phyloP scores from a whole-genome alignment of 257 asterid genomes.

The Ligustrum vulgare region DNA sequence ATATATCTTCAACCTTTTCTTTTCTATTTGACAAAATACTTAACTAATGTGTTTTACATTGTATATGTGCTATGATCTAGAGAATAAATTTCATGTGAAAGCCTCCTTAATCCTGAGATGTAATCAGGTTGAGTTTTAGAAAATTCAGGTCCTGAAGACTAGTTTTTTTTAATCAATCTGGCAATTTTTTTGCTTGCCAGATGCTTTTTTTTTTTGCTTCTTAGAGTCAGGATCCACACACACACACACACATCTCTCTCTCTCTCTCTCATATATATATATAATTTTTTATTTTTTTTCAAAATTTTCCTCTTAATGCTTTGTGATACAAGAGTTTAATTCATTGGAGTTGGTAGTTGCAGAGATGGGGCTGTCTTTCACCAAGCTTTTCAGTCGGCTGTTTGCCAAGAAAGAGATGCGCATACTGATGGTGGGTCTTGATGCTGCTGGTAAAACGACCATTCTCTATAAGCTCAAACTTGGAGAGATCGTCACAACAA shows the following conservation, averaged over 20 bases:
- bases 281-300: not conserved
- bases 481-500: slow-evolving; percentile 54
- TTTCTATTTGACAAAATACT: not conserved
- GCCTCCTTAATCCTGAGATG: not conserved
- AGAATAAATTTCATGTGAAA: not conserved
- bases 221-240: not conserved
- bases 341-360: slow-evolving; percentile 21
- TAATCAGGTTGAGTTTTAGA: not conserved
- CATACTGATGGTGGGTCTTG: slow-evolving; percentile 52
- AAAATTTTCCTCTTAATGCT: not conserved
- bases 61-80: not conserved
- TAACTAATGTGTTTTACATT: not conserved
- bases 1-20: not conserved
- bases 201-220: not conserved
- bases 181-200: not conserved
- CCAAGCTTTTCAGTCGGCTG: slow-evolving; percentile 50
- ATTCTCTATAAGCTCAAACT: slow-evolving; percentile 52
- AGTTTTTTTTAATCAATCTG: not conserved
- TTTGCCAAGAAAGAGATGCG: slow-evolving; percentile 58
- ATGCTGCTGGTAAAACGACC: slow-evolving; percentile 56
- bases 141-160: not conserved
- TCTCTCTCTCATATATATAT: too few species aligned
- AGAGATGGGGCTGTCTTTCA: slow-evolving; percentile 47
- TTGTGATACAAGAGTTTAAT: not conserved
- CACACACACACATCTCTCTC: too few species aligned